A percentile compares a stretch with the other conserved stretches of the same genome.
phyloP scores from a whole-genome alignment of 257 asterid species.

The Solanum chaucha region DNA sequence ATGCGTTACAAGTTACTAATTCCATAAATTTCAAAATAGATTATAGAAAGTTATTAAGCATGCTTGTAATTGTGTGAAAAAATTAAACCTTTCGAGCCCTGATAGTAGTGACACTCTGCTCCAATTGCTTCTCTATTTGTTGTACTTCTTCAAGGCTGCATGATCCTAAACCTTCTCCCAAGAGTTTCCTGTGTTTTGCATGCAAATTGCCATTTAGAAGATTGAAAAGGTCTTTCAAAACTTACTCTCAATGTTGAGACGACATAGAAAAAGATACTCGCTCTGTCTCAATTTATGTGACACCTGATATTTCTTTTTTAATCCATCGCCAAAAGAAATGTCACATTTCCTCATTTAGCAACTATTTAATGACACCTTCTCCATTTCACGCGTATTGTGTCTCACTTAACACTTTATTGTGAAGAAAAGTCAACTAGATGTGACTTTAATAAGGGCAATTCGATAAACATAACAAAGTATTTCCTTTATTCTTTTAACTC shows the following conservation, averaged over 20 bases:
- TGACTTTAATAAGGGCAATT: background rate
- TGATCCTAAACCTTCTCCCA: constrained; percentile 66
- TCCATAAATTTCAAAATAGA: background rate
- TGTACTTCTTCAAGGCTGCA: constrained; percentile 69
- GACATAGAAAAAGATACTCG: background rate
- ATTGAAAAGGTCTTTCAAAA: background rate
- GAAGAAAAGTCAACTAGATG: background rate
- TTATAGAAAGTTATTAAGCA: background rate
- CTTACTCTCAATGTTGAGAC: background rate
- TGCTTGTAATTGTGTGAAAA: background rate
- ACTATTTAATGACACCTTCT: background rate
- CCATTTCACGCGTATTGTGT: background rate
- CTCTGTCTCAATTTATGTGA: background rate
- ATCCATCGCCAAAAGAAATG: background rate
- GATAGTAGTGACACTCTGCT: constrained; percentile 47
- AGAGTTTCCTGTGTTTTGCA: constrained; percentile 47
- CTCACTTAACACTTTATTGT: background rate
- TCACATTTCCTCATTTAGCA: background rate
- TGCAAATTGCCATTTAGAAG: background rate
- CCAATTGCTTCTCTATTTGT: constrained; percentile 67
- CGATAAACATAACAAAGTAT: background rate
- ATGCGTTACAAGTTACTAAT: background rate
- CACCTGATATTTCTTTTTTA: background rate
- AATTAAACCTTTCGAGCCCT: constrained; percentile 63
- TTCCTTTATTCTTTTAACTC: background rate